Conservation (phyloP, 768 basidiomycete species). For the Arthromyces matolae region DNA sequence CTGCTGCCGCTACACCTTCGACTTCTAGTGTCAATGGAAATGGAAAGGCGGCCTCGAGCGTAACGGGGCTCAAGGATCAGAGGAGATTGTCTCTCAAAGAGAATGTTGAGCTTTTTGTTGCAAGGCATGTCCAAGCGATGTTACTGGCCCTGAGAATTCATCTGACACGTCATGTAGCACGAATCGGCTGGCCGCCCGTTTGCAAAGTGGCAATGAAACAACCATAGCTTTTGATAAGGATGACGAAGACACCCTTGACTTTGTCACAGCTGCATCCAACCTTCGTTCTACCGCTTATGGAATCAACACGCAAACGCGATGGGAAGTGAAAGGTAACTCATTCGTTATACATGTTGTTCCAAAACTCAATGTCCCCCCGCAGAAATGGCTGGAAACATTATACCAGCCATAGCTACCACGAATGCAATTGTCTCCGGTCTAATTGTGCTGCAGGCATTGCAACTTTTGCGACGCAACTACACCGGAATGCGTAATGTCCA, state of each 20-base stretch:
- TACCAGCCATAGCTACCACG: slow-evolving; percentile 98
- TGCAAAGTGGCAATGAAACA: slow-evolving; percentile 55
- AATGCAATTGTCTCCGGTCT: slow-evolving; percentile 96
- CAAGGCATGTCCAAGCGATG: slow-evolving; percentile 50
- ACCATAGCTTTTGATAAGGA: slow-evolving; percentile 95
- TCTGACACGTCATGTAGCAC: slow-evolving; percentile 44
- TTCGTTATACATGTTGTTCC: neutral
- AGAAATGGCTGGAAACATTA: slow-evolving; percentile 99
- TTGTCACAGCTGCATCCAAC: slow-evolving; percentile 93
- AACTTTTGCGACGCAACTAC: slow-evolving; percentile 69
- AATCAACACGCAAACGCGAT: slow-evolving; percentile 85
- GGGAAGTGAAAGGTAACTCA: slow-evolving; percentile 88
- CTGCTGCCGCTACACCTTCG: slow-evolving; percentile 2
- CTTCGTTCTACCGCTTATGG: slow-evolving; percentile 87
- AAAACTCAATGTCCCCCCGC: neutral
- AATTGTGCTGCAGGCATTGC: slow-evolving; percentile 89
- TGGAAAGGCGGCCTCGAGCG: slow-evolving; percentile 26
- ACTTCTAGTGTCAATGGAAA: slow-evolving; percentile 9
- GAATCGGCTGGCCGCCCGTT: slow-evolving; percentile 68
- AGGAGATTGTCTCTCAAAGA: slow-evolving; percentile 72
- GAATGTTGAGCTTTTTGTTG: slow-evolving; percentile 77
- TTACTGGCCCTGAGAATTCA: no score
- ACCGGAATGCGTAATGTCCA: slow-evolving; percentile 69
- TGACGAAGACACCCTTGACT: slow-evolving; percentile 94
- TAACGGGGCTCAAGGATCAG: slow-evolving; percentile 73